Evolutionary conservation across 2,329 filamentous ascomycete genomes (phyloP).

Genomic region (Clarireedia sp.): DNA sequence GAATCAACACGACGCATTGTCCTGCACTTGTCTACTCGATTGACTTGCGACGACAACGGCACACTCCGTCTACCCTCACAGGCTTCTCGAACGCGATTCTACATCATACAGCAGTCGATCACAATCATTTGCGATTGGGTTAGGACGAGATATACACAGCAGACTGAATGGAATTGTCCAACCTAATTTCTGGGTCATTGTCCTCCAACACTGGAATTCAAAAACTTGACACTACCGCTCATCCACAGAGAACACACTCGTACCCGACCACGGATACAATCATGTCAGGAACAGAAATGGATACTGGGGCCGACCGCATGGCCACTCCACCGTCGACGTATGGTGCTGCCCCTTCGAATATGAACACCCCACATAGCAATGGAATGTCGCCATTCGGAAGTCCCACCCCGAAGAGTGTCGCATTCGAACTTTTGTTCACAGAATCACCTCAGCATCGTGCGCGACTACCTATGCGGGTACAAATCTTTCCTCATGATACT

Average conservation of each 20-base stretch:
- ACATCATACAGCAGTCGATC: background rate
- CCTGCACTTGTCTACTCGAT: constrained; percentile 16
- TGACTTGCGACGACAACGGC: constrained; percentile 24
- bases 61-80: constrained; percentile 11
- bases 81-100: constrained; percentile 6
- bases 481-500: constrained; percentile 91
- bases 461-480: constrained; percentile 75
- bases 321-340: constrained; percentile 25
- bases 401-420: constrained; percentile 59
- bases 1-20: constrained; percentile 16
- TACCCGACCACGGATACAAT: constrained; percentile 26
- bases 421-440: constrained; percentile 67
- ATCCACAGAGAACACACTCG: constrained; percentile 18
- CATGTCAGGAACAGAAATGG: constrained; percentile 20
- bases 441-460: constrained; percentile 62
- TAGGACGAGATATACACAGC: constrained; percentile 1
- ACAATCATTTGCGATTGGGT: constrained; percentile 13
- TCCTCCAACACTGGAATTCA: constrained; percentile 23
- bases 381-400: constrained; percentile 28
- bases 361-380: constrained; percentile 21
- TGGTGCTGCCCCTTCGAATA: constrained; percentile 19
- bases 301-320: constrained; percentile 21
- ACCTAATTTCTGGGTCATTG: constrained; percentile 18
- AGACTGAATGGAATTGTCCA: constrained; percentile 19
- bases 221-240: constrained; percentile 17